Base-by-base conservation (phyloP, 1,284 basidiomycete genomes). In the Tetrapyrgos nigripes region DNA sequence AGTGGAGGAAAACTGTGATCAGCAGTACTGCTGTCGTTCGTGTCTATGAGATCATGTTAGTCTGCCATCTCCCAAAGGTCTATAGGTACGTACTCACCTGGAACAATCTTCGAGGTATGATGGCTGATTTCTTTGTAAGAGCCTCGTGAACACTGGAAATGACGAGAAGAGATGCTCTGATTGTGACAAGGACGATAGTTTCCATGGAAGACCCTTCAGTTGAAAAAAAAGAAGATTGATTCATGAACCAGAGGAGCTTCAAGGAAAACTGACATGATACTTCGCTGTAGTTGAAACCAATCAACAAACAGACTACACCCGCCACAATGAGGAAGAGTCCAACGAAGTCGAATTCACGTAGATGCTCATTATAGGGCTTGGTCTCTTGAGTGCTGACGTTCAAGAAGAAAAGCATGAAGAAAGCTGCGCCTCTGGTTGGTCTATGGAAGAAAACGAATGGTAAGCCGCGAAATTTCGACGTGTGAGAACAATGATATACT, bases 231-330 rank as follows among this genome's bases (percentile, higher is more conserved):
- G 27, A 29, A 52, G 31, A 5, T 21, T 13, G 13, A 4, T 1
- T 10, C 11, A 40, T n/a, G 10, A 43, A 44, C n/a, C n/a, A n/a
- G n/a, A n/a, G n/a, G n/a, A n/a, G n/a, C n/a, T n/a, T 6, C 2
- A 6, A 4, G 19, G 27, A n/a, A 5, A 1, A 71, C 84, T 67
- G 62, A 89, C 90, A 92, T 59, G 74, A 77, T 0, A 79, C 83
- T 70, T 92, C 86, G 65, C 90, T 85, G 62, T 83, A 85, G 72
- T 90, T 90, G 72, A 97, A 95, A 0, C 95, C 95, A 11, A 97
- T 77, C 17, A 97, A 81, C 17, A 97, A 70, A 54, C 89, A 86
- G 4, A 94, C 80, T 14, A 93, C 84, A 0, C 91, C 91, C 1
- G 74, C 75, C 54, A 96, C 84, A 56, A 97, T 80, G 31, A 94